Conservation (phyloP, 768 basidiomycete genomes). For the Lentinus brumalis region DNA sequence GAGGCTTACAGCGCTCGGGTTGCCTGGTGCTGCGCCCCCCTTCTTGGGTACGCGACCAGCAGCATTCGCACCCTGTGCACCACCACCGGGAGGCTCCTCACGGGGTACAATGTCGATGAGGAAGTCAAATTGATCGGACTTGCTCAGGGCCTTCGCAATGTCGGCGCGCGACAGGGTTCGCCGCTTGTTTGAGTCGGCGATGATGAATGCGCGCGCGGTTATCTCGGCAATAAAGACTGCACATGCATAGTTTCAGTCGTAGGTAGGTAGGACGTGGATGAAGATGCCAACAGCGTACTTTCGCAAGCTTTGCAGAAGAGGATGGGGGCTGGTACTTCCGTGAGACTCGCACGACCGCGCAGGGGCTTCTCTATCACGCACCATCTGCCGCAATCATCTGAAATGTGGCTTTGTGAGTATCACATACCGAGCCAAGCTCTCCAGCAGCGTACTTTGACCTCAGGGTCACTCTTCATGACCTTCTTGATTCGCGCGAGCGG, state of each 20-base stretch:
- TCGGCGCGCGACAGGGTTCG: conserved; percentile 93
- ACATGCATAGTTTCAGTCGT: background rate
- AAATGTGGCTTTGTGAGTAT: conserved; percentile 29
- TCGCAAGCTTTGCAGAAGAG: conserved; percentile 98
- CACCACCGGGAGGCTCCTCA: conserved; percentile 54
- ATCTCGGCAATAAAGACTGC: conserved; percentile 97
- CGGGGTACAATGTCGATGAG: conserved; percentile 94
- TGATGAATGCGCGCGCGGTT: conserved; percentile 92
- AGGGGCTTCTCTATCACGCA: conserved; percentile 34
- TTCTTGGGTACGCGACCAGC: conserved; percentile 26
- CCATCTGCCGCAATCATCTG: conserved; percentile 98
- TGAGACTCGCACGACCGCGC: background rate
- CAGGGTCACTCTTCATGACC: conserved; percentile 98
- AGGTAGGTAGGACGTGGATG: background rate
- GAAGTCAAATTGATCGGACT: conserved; percentile 97
- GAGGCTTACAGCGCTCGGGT: conserved; percentile 4
- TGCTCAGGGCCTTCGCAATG: conserved; percentile 89
- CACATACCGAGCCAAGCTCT: conserved; percentile 4
- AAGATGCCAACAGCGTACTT: conserved; percentile 56
- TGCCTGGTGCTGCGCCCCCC: conserved; percentile 14
- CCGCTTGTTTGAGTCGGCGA: conserved; percentile 94
- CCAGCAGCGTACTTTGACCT: conserved; percentile 76
- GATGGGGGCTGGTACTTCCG: conserved; percentile 71
- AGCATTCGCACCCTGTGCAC: conserved; percentile 5
- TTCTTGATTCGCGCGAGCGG: conserved; percentile 98